These are phyloP conservation scores for Odontarrhena argentea DNA, from an alignment of 345 rosid species.

Conservation along the genomic window DNA sequence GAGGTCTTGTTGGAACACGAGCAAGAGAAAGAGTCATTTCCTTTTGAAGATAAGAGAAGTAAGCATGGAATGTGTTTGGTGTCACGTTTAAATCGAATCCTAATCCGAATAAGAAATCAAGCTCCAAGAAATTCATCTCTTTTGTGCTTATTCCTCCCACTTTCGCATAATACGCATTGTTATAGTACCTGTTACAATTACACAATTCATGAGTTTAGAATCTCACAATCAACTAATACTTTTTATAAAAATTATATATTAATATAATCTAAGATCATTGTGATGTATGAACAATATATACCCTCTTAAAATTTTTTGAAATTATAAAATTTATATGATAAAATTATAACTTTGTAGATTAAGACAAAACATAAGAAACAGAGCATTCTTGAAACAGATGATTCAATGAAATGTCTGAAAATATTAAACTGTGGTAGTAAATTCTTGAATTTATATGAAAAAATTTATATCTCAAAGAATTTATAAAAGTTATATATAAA, in stretches of 20 bases:
- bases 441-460: too few relatives aligned
- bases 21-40: constrained; percentile 57
- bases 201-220: constrained; percentile 32
- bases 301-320: too few relatives aligned
- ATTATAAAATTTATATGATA: too few relatives aligned
- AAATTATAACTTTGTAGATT: too few relatives aligned
- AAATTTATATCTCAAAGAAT: too few relatives aligned
- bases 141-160: constrained; percentile 87
- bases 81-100: constrained; percentile 79
- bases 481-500: too few relatives aligned
- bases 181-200: constrained; percentile 52
- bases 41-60: constrained; percentile 64
- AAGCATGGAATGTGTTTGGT: constrained; percentile 72
- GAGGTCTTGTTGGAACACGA: constrained; percentile 42
- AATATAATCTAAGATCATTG: background rate
- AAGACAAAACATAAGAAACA: background rate
- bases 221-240: background rate
- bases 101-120: constrained; percentile 83
- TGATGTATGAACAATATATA: too few relatives aligned
- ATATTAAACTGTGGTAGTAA: too few relatives aligned
- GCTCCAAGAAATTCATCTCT: constrained; percentile 83
- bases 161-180: constrained; percentile 91
- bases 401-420: background rate
- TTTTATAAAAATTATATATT: constrained; percentile 13
- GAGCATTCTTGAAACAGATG: constrained; percentile 12